phyloP scores from a whole-genome alignment of 2,329 filamentous ascomycete species.

The Metarhizium anisopliae region DNA sequence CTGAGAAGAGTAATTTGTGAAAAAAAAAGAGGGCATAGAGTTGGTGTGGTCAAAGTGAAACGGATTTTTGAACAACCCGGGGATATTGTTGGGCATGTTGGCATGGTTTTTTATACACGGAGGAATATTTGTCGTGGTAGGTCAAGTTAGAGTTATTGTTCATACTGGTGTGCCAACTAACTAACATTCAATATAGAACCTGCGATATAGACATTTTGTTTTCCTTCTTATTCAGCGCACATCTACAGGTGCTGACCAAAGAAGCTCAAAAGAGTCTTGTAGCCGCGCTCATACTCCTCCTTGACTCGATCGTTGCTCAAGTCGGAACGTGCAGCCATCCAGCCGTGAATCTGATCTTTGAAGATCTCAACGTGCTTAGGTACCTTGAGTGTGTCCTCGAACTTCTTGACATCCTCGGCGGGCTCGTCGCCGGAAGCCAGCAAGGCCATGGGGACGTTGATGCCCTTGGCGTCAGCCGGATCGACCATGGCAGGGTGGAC shows the following conservation, averaged over 20 bases:
- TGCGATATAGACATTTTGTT: neutral
- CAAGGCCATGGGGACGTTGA: conserved; percentile 53
- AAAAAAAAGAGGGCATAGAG: neutral
- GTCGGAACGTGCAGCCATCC: conserved; percentile 61
- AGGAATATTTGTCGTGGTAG: too few species aligned
- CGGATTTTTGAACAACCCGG: too few species aligned
- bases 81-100: too few species aligned
- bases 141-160: too few species aligned
- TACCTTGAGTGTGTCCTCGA: conserved; percentile 42
- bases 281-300: conserved; percentile 54
- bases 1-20: conserved; percentile 20
- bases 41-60: too few species aligned
- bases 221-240: neutral
- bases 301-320: conserved; percentile 47
- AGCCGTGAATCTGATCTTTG: conserved; percentile 59
- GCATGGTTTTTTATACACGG: too few species aligned
- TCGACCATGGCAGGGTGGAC: conserved; percentile 58
- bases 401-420: conserved; percentile 44
- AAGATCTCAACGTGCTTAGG: conserved; percentile 59
- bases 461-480: conserved; percentile 46
- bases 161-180: too few species aligned
- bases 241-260: conserved; percentile 40
- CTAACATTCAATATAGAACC: neutral
- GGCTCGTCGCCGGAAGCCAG: conserved; percentile 60
- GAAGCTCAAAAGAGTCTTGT: conserved; percentile 49